Evolutionary conservation across 257 asterid species (phyloP).

Genomic region (Primulina eburnea): DNA sequence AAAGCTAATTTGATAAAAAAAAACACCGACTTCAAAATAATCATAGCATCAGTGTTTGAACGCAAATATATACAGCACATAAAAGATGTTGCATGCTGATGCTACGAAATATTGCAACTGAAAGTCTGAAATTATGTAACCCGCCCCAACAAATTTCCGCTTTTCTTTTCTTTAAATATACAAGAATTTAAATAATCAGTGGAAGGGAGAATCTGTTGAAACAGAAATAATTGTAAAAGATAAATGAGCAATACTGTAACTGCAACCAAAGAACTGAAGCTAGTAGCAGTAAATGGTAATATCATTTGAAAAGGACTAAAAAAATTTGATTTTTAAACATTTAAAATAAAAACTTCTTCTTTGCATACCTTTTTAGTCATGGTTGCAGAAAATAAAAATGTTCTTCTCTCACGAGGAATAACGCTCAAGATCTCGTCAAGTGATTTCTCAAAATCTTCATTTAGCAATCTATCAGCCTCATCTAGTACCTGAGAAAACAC

Average conservation of each 20-base stretch:
- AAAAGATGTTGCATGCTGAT: not conserved
- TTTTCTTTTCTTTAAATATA: not conserved
- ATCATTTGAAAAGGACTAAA: not conserved
- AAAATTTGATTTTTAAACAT: not conserved
- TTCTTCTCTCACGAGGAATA: conserved; percentile 81
- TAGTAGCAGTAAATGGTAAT: not conserved
- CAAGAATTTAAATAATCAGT: not conserved
- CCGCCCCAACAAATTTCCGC: not conserved
- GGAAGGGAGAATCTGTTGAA: not conserved
- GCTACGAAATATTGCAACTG: not conserved
- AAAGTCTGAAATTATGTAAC: too few relatives aligned
- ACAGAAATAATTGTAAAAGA: not conserved
- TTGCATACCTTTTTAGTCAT: conserved; percentile 80
- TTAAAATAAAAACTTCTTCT: not conserved
- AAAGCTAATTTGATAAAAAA: not conserved
- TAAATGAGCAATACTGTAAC: not conserved
- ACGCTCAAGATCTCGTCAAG: conserved; percentile 67
- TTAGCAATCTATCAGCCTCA: conserved; percentile 90
- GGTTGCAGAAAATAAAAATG: conserved; percentile 93
- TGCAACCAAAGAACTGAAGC: not conserved
- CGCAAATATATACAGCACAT: not conserved
- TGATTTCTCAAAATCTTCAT: conserved; percentile 83
- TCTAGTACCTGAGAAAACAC: conserved; percentile 63
- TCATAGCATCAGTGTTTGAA: not conserved
- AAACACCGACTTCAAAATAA: not conserved